Percentiles rank a stretch among this genome's conserved stretches.
These are phyloP conservation scores for Aspergillus indologenus DNA, from an alignment of 495 filamentous ascomycete species.

Conservation along the genomic window DNA sequence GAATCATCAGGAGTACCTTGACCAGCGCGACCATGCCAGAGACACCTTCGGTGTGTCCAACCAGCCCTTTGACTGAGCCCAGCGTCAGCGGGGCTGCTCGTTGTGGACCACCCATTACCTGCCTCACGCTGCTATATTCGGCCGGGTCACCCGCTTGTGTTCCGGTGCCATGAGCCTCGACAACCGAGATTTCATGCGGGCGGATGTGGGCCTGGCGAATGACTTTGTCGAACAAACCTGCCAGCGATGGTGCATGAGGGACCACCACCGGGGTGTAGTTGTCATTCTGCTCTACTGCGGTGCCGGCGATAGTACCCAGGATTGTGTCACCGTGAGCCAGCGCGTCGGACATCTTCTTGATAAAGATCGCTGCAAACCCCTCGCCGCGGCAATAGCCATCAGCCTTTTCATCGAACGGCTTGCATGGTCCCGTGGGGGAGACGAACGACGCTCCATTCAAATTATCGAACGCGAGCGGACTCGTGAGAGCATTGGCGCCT, in stretches of 20 bases:
- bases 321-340: conserved; percentile 60
- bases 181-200: conserved; percentile 61
- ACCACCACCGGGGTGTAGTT: conserved; percentile 69
- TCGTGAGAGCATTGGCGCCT: conserved; percentile 43
- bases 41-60: conserved; percentile 52
- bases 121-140: conserved; percentile 49
- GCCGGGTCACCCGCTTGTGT: conserved; percentile 69
- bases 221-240: conserved; percentile 54
- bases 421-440: conserved; percentile 51
- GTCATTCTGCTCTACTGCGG: conserved; percentile 64
- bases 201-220: conserved; percentile 54
- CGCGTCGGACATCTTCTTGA: conserved; percentile 65
- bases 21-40: conserved; percentile 46
- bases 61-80: conserved; percentile 47
- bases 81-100: conserved; percentile 21
- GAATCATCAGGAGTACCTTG: conserved; percentile 50
- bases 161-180: conserved; percentile 78
- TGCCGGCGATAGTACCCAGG: conserved; percentile 58
- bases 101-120: conserved; percentile 30
- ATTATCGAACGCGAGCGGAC: conserved; percentile 33
- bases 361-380: conserved; percentile 58
- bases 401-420: conserved; percentile 67
- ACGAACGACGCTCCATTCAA: conserved; percentile 37
- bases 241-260: conserved; percentile 61
- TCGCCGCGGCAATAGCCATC: conserved; percentile 76